Evolutionary conservation across 352 stramenopile species (phyloP), one percentile per base, ranked within the genome.

Genomic region (Globisporangium lucens): DNA sequence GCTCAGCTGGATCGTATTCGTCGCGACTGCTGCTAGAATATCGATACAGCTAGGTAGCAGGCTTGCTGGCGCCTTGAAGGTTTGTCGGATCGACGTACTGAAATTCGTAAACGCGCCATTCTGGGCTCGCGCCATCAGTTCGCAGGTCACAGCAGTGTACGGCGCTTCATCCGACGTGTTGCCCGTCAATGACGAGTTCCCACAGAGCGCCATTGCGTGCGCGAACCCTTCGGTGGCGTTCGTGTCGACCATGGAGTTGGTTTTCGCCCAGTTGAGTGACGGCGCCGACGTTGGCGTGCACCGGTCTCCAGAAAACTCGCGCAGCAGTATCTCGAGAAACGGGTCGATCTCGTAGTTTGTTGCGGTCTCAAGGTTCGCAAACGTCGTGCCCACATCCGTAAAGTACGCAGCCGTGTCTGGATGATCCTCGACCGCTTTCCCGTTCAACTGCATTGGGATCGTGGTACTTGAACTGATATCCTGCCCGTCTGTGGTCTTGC

Each of bases 51-150:
- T 86, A 7, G 83, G 83, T 52, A 90, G 57, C 24, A 90, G 65
- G 24, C 78, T 67, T 27, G 73, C 57, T 0, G 78, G 71, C 8
- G 66, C 75, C 29, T 79, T 73, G 52, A 89, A 90, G 33, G 84
- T 79, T 13, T 79, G 52, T 9, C 81, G 82, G 22, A 90, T 78
- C n/a, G 78, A 78, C 9, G 78, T 70, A 55, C 83, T 91, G 53
- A 89, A 89, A 65, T 88, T 91, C 15, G 82, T 90, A 63, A 91
- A 90, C 12, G 87, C 82, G n/a, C 83, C 80, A 56, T 91, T 91
- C 66, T 89, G 78, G 52, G 88, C 66, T 9, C 78, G 83, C 52
- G 80, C 74, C 65, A 91, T 82, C 53, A 91, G 66, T 56, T 91
- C 80, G 33, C 83, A 91, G 17, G 81, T 78, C 61, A 90, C 82